Conservation (phyloP, 2,329 filamentous ascomycete species). For the Penicillium sp. region DNA sequence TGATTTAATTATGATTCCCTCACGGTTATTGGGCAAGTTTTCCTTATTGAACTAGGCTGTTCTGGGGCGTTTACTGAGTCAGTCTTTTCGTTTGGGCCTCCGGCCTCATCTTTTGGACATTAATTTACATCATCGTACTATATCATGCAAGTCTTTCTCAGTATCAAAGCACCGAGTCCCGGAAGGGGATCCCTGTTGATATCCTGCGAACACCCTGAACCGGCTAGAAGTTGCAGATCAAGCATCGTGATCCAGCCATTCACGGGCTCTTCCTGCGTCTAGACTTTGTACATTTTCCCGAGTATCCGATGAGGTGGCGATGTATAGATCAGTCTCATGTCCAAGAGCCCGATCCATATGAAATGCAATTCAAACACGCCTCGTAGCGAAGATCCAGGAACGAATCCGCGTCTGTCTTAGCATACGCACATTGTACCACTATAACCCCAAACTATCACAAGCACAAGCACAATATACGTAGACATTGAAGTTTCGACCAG, state of each 20-base stretch:
- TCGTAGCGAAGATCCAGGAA: not conserved
- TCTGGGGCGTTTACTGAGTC: conserved; percentile 6
- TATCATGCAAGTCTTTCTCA: not conserved
- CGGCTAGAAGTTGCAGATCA: conserved; percentile 5
- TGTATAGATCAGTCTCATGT: not conserved
- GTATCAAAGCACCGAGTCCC: conserved; percentile 4
- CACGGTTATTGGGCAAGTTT: conserved; percentile 15
- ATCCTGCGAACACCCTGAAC: conserved; percentile 11
- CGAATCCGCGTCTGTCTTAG: not conserved
- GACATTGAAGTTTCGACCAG: conserved; percentile 23
- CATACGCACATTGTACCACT: not conserved
- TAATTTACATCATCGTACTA: conserved; percentile 4
- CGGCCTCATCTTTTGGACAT: conserved; percentile 5
- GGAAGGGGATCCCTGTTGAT: conserved; percentile 10
- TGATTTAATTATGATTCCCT: conserved; percentile 20
- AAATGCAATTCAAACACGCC: not conserved
- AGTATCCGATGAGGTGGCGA: conserved; percentile 6
- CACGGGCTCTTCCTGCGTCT: conserved; percentile 6
- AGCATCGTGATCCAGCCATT: conserved; percentile 8
- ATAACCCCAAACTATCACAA: not conserved
- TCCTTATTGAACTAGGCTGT: conserved; percentile 11
- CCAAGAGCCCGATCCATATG: not conserved
- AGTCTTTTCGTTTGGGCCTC: not conserved
- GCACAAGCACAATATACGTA: conserved; percentile 3
- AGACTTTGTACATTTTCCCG: conserved; percentile 18